Evolutionary conservation across 2,329 filamentous ascomycete species (phyloP).

Genomic region (Acrodontium crateriforme): DNA sequence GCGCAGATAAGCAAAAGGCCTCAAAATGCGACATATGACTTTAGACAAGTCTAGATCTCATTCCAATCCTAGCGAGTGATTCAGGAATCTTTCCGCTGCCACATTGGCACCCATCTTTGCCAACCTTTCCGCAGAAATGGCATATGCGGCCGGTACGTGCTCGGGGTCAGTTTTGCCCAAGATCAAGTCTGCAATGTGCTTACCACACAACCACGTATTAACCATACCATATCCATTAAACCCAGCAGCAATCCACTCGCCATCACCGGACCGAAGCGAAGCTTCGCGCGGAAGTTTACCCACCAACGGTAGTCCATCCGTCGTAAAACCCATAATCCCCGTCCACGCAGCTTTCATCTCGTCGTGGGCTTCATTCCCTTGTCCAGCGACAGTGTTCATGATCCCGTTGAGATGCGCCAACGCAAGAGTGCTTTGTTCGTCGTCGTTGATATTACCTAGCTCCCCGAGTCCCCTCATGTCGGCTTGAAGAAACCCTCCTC

Average conservation of each 20-base stretch:
- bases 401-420: conserved; percentile 4
- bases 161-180: conserved; percentile 1
- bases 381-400: conserved; percentile 2
- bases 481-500: conserved; percentile 6
- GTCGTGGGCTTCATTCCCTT: conserved; percentile 1
- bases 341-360: conserved; percentile 8
- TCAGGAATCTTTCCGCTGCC: too few species aligned
- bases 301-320: conserved; percentile 5
- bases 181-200: conserved; percentile 5
- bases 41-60: too few species aligned
- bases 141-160: conserved; percentile 3
- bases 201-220: conserved; percentile 6
- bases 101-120: too few species aligned
- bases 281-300: conserved; percentile 4
- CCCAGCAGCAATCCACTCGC: conserved; percentile 7
- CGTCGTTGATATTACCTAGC: conserved; percentile 4
- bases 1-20: too few species aligned
- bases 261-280: conserved; percentile 2
- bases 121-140: conserved; percentile 2
- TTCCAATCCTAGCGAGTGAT: too few species aligned
- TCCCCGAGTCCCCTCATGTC: conserved; percentile 3
- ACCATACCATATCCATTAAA: conserved; percentile 11
- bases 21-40: too few species aligned
- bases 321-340: conserved; percentile 8
- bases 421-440: conserved; percentile 2